phyloP scores from a whole-genome alignment of 306 rosid species.

The Cyamopsis tetragonoloba region DNA sequence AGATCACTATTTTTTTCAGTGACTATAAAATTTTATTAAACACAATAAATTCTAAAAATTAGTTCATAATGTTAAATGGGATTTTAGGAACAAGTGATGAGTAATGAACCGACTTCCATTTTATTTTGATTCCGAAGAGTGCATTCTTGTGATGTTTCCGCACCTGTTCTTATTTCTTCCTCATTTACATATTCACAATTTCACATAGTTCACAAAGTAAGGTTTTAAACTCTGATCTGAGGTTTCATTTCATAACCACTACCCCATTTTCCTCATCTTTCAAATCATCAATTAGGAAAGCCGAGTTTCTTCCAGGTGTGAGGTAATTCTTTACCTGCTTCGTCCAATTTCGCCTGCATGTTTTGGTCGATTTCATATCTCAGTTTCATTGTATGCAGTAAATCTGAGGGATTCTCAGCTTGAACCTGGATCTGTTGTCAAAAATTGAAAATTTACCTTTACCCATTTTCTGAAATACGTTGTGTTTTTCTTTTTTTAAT shows the following conservation, averaged over 20 bases:
- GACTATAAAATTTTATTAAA: too few relatives aligned
- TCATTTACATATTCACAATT: background rate
- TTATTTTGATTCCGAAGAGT: background rate
- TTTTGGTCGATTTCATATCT: background rate
- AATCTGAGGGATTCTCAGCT: background rate
- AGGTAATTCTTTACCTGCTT: background rate
- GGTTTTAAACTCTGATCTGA: background rate
- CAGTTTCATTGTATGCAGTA: background rate
- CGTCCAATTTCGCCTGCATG: background rate
- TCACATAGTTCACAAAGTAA: background rate
- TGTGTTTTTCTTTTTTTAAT: conserved; percentile 24
- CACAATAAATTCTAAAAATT: too few relatives aligned
- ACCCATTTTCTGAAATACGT: conserved; percentile 1
- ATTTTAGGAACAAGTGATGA: too few relatives aligned
- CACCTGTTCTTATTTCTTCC: background rate
- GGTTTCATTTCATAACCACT: background rate
- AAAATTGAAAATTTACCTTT: background rate
- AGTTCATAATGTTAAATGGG: too few relatives aligned
- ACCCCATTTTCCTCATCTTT: background rate
- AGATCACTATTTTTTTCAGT: too few relatives aligned
- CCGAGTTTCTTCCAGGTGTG: background rate
- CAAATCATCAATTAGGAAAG: background rate
- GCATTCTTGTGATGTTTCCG: background rate
- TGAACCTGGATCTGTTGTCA: background rate
- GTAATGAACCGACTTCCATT: background rate